phyloP scores from a whole-genome alignment of 768 basidiomycete genomes.

The Dentipellis sp. region DNA sequence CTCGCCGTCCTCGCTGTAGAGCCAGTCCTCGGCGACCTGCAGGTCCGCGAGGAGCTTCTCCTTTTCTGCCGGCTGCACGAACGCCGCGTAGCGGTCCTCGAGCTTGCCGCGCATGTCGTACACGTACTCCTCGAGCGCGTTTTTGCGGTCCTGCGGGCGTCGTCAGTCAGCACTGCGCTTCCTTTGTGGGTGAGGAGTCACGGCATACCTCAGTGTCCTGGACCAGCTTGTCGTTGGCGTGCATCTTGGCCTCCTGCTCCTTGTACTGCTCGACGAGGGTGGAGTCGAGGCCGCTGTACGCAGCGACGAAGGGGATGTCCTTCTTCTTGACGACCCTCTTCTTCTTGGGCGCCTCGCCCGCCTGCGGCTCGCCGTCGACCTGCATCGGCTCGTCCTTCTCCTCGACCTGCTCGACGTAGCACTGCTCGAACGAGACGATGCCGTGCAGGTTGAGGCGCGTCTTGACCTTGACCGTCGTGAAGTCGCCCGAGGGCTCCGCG shows the following conservation, averaged over 20 bases:
- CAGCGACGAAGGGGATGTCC: slow-evolving; percentile 65
- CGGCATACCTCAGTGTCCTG: slow-evolving; percentile 86
- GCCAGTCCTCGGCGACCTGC: slow-evolving; percentile 86
- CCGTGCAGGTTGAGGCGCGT: slow-evolving; percentile 82
- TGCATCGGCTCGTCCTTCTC: slow-evolving; percentile 68
- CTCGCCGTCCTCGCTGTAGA: slow-evolving; percentile 94
- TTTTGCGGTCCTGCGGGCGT: slow-evolving; percentile 77
- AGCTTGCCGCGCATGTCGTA: slow-evolving; percentile 93
- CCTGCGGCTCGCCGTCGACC: slow-evolving; percentile 40
- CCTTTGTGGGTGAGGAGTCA: not conserved
- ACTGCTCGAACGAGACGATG: slow-evolving; percentile 75
- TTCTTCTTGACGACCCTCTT: slow-evolving; percentile 81
- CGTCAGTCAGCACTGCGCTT: not conserved
- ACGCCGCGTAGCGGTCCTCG: slow-evolving; percentile 77
- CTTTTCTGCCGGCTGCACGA: slow-evolving; percentile 71
- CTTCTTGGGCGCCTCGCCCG: slow-evolving; percentile 57
- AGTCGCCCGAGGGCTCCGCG: slow-evolving; percentile 57
- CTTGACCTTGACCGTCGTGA: slow-evolving; percentile 84
- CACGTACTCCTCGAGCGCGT: slow-evolving; percentile 97
- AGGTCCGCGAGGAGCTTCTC: slow-evolving; percentile 60
- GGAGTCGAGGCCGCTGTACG: slow-evolving; percentile 57
- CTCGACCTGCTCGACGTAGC: slow-evolving; percentile 78
- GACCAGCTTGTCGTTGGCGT: slow-evolving; percentile 89
- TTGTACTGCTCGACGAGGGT: slow-evolving; percentile 51
- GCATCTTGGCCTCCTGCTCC: slow-evolving; percentile 86